These are phyloP conservation scores for Cerrena zonata DNA, from an alignment of 1,284 basidiomycete genomes.

Conservation along the genomic window DNA sequence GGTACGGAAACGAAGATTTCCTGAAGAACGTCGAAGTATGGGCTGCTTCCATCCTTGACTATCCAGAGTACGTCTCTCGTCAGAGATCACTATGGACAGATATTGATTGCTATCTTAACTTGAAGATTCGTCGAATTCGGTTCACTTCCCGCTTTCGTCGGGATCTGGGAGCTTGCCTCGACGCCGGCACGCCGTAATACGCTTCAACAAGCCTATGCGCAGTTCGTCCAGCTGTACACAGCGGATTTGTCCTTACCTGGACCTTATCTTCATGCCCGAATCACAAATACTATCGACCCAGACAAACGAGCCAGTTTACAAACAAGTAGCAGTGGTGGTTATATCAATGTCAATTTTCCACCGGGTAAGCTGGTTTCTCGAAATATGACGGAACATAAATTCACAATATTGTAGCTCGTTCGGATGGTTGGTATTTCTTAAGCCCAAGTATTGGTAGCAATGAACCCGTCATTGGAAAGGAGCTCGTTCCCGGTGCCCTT, in stretches of 20 bases:
- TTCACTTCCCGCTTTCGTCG: not conserved
- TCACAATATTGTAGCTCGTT: not conserved
- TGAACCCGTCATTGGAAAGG: not conserved
- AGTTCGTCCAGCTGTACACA: slow-evolving; percentile 2
- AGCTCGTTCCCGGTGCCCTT: not conserved
- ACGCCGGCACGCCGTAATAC: not conserved
- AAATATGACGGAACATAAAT: not conserved
- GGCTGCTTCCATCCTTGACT: slow-evolving; percentile 3
- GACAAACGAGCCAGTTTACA: not conserved
- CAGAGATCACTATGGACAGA: not conserved
- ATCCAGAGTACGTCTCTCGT: slow-evolving; percentile 1
- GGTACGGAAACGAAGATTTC: slow-evolving; percentile 6
- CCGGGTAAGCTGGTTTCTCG: not conserved
- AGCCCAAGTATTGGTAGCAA: not conserved
- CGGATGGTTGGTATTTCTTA: not conserved
- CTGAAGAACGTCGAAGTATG: slow-evolving; percentile 1
- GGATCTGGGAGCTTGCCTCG: slow-evolving; percentile 1
- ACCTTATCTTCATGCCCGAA: slow-evolving; percentile 1
- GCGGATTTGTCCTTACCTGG: not conserved
- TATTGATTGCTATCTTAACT: not conserved
- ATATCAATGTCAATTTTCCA: not conserved
- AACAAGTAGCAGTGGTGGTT: not conserved
- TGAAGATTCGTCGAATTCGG: slow-evolving; percentile 3
- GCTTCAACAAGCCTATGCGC: not conserved
- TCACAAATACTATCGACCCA: not conserved